These are phyloP conservation scores for Piloderma croceum DNA, from an alignment of 768 basidiomycete genomes.

Conservation along the genomic window DNA sequence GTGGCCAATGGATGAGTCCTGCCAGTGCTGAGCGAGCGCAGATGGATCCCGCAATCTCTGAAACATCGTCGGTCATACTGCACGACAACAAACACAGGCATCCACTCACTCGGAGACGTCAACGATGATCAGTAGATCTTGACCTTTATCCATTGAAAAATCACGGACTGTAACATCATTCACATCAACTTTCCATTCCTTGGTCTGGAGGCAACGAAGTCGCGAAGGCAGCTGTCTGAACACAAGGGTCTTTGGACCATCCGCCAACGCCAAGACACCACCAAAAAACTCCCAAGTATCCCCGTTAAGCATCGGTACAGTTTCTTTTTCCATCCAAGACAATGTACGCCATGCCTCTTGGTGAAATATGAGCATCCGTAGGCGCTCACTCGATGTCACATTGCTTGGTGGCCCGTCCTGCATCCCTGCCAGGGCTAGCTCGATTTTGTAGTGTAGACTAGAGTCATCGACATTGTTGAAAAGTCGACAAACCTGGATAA, in stretches of 20 bases:
- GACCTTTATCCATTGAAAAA: slow-evolving; percentile 61
- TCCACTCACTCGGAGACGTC: slow-evolving; percentile 31
- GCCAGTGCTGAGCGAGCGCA: slow-evolving; percentile 28
- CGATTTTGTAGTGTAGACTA: slow-evolving; percentile 41
- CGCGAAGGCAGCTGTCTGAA: slow-evolving; percentile 49
- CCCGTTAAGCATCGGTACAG: slow-evolving; percentile 37
- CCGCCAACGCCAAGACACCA: slow-evolving; percentile 45
- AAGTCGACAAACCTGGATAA: too few relatives aligned
- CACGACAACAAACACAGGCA: too few relatives aligned
- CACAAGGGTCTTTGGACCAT: slow-evolving; percentile 23
- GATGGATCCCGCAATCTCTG: slow-evolving; percentile 6
- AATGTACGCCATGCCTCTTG: slow-evolving; percentile 35
- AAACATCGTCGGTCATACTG: too few relatives aligned
- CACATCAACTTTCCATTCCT: slow-evolving; percentile 37
- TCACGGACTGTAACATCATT: slow-evolving; percentile 41
- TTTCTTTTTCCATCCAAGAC: slow-evolving; percentile 26
- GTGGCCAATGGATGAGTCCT: slow-evolving; percentile 41
- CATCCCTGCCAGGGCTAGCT: slow-evolving; percentile 41
- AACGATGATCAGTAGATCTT: slow-evolving; percentile 55
- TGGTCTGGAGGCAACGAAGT: slow-evolving; percentile 40
- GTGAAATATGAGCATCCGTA: slow-evolving; percentile 34
- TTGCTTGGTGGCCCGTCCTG: slow-evolving; percentile 30
- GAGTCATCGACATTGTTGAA: too few relatives aligned
- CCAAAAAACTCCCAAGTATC: slow-evolving; percentile 55
- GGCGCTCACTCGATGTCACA: slow-evolving; percentile 28